These are phyloP conservation scores for Fusarium cyanostomum DNA, from an alignment of 2,329 filamentous ascomycete genomes.

Conservation along the genomic window DNA sequence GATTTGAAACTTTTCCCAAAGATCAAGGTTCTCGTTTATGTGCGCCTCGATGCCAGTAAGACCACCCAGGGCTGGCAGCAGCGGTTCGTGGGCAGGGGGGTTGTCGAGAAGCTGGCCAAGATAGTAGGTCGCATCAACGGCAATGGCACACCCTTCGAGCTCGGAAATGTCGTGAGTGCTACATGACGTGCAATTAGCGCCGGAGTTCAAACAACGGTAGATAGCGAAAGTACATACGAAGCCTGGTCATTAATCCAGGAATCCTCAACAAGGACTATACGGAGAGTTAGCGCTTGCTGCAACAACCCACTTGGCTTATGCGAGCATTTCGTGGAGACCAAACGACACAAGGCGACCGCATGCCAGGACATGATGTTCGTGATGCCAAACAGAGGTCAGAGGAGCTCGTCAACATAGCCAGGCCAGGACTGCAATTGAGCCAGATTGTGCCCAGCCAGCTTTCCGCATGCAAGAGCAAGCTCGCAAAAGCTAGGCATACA, in stretches of 20 bases:
- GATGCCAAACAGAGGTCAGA: conserved; percentile 1
- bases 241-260: conserved; percentile 53
- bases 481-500: conserved; percentile 11
- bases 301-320: not conserved
- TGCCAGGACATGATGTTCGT: conserved; percentile 6
- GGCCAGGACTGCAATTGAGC: conserved; percentile 37
- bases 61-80: conserved; percentile 89
- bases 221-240: conserved; percentile 43
- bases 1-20: conserved; percentile 75
- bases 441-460: conserved; percentile 12
- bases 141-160: conserved; percentile 78
- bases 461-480: conserved; percentile 1
- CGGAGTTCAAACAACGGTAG: conserved; percentile 6
- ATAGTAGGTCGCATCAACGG: conserved; percentile 90
- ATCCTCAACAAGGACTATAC: conserved; percentile 51
- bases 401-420: conserved; percentile 21
- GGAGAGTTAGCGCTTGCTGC: conserved; percentile 31
- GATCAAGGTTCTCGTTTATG: conserved; percentile 79
- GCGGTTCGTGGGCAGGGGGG: conserved; percentile 79
- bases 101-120: conserved; percentile 80
- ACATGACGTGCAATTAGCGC: conserved; percentile 36
- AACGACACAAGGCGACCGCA: conserved; percentile 7
- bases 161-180: conserved; percentile 72
- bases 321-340: conserved; percentile 7
- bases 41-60: conserved; percentile 80